Base-by-base conservation (phyloP, 148 eudicot genomes). In the Cornus florida region DNA sequence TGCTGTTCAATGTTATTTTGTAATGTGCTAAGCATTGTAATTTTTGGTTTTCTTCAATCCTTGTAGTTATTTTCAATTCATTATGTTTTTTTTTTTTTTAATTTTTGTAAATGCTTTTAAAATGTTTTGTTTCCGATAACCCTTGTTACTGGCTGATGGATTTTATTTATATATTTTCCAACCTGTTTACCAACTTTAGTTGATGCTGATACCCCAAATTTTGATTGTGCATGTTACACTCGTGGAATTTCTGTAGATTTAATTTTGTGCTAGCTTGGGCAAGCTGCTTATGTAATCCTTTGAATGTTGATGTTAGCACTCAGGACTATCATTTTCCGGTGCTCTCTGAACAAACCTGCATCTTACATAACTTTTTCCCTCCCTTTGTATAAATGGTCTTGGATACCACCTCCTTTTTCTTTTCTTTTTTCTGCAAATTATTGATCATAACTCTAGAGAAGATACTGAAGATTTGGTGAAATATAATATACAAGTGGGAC, bases 381-480 rank as follows among this genome's bases (percentile, higher is more conserved):
- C 59, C 24, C 23, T 4, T 6, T 20, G 7, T 17, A 7, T 62
- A 20, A 62, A 17, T 62, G 22, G 66, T 62, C 24, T 2, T 62
- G 22, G 66, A 62, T 17, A 19, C 56, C 39, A 43, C 10, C n/a
- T n/a, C n/a, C n/a, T n/a, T 65, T 16, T 24, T 66, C 1, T 28
- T 28, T 28, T 28, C 1, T 28, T 39, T 32, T 43, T 0, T 0
- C 33, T 3, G 24, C 59, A 43, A 46, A 39, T 73, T 76, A 43
- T 66, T 39, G 3, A 67, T 48, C 28, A 17, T 76, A 16, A 31
- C 72, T 93, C 99, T 10, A 87, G 99, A 81, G 93, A 93, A 48
- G 97, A 95, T 82, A 85, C 97, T 67, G 99, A 92, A 84, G 99
- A 95, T 86, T 83, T 97, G 70, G 97, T 90, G 57, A 95, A 95